Percentiles rank a stretch among this genome's conserved stretches.
These are phyloP conservation scores for Arthrobotrys pseudoclavata DNA, from an alignment of 2,329 filamentous ascomycete species.

Conservation along the genomic window DNA sequence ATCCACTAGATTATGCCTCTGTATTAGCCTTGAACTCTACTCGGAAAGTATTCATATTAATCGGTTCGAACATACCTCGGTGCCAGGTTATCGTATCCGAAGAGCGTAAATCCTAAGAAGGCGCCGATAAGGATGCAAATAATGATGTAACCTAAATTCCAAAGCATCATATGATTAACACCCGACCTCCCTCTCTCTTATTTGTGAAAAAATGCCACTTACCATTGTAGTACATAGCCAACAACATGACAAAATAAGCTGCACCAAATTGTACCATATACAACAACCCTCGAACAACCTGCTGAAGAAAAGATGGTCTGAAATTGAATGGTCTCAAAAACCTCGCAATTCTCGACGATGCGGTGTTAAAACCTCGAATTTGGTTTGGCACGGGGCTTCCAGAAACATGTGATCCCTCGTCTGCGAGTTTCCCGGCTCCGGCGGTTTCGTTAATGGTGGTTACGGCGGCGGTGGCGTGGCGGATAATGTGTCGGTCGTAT, in stretches of 20 bases:
- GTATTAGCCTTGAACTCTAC: neutral
- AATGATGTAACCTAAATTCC: slow-evolving; percentile 76
- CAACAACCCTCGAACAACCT: slow-evolving; percentile 75
- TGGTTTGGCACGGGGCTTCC: slow-evolving; percentile 22
- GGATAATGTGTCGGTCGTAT: slow-evolving; percentile 77
- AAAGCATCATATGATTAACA: slow-evolving; percentile 4
- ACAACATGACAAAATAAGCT: slow-evolving; percentile 63
- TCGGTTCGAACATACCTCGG: slow-evolving; percentile 32
- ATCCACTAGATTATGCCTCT: slow-evolving; percentile 18
- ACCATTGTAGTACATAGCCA: slow-evolving; percentile 76
- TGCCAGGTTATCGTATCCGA: slow-evolving; percentile 74
- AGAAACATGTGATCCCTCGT: slow-evolving; percentile 40
- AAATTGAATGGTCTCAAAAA: slow-evolving; percentile 64
- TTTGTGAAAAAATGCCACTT: neutral
- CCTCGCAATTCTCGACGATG: slow-evolving; percentile 47
- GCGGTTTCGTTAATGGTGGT: slow-evolving; percentile 2
- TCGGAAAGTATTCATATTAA: neutral
- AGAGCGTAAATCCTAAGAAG: slow-evolving; percentile 79
- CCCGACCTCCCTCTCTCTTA: neutral
- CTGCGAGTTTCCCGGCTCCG: slow-evolving; percentile 41
- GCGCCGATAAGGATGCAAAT: slow-evolving; percentile 84
- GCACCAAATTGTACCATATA: slow-evolving; percentile 77
- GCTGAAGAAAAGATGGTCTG: slow-evolving; percentile 75
- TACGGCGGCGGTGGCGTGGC: slow-evolving; percentile 64
- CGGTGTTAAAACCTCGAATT: slow-evolving; percentile 3